Evolutionary conservation across 176 grass and related monocot genomes (phyloP).

Genomic region (Zea luxurians): DNA sequence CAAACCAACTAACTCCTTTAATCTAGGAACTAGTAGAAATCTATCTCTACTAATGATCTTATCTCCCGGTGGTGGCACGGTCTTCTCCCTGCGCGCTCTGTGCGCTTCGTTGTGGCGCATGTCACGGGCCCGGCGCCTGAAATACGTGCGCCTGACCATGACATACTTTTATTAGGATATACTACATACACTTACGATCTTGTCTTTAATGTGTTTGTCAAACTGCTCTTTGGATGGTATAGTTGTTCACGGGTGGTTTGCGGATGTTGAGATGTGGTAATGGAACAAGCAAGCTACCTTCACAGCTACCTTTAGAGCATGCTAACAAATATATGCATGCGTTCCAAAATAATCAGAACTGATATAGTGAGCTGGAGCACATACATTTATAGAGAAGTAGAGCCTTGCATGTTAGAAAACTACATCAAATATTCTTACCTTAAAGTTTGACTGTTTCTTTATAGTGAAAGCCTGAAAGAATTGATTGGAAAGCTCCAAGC

Average conservation of each 20-base stretch:
- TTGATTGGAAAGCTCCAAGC: not conserved
- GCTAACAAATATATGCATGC: not conserved
- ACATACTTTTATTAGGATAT: too few relatives aligned
- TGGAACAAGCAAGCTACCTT: constrained; percentile 4
- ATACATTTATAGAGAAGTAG: not conserved
- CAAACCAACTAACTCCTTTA: too few relatives aligned
- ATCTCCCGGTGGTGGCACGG: too few relatives aligned
- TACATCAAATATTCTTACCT: not conserved
- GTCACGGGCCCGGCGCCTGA: too few relatives aligned
- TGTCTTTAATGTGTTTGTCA: too few relatives aligned
- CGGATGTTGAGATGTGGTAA: not conserved
- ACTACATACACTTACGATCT: too few relatives aligned
- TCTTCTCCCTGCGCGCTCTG: too few relatives aligned
- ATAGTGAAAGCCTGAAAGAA: not conserved
- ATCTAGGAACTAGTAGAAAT: too few relatives aligned
- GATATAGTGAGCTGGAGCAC: not conserved
- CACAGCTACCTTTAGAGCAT: not conserved
- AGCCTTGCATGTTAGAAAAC: not conserved
- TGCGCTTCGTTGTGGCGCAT: too few relatives aligned
- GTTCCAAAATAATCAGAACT: not conserved
- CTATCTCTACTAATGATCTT: too few relatives aligned
- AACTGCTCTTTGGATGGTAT: too few relatives aligned
- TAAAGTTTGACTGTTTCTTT: constrained; percentile 2
- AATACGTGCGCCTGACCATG: too few relatives aligned
- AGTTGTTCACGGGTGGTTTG: not conserved